Evolutionary conservation across 1,139 yeast species (phyloP).

Genomic region (Geotrichum klebahnii): DNA sequence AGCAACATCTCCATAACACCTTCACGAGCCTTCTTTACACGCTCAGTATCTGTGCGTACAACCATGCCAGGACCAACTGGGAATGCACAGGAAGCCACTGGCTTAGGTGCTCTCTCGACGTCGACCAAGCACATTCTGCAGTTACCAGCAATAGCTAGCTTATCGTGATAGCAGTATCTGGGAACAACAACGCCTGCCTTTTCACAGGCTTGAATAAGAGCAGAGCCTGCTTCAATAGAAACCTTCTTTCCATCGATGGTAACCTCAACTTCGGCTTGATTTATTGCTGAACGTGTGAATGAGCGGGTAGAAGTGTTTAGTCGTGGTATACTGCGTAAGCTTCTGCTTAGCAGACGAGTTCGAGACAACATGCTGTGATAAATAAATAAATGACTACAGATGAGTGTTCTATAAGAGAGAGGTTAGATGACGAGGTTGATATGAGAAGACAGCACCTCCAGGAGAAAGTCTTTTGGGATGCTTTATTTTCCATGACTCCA

Average conservation of each 20-base stretch:
- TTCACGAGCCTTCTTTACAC: slow-evolving; percentile 80
- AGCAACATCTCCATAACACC: slow-evolving; percentile 87
- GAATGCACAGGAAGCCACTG: slow-evolving; percentile 88
- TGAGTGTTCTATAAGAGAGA: not conserved
- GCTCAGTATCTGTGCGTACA: slow-evolving; percentile 73
- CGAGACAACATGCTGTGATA: slow-evolving; percentile 24
- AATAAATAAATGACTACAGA: not conserved
- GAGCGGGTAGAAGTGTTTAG: slow-evolving; percentile 23
- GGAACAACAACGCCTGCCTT: slow-evolving; percentile 87
- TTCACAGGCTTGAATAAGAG: slow-evolving; percentile 88
- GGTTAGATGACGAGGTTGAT: slow-evolving; percentile 5
- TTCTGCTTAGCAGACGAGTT: slow-evolving; percentile 21
- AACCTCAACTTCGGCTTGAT: slow-evolving; percentile 60
- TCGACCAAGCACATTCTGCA: slow-evolving; percentile 94
- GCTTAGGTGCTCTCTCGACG: slow-evolving; percentile 84
- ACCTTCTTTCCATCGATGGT: slow-evolving; percentile 77
- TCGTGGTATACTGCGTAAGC: slow-evolving; percentile 21
- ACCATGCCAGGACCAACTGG: slow-evolving; percentile 90
- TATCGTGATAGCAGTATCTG: slow-evolving; percentile 87
- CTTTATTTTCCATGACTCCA: slow-evolving; percentile 13
- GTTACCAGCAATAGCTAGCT: slow-evolving; percentile 89
- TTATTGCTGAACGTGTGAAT: slow-evolving; percentile 34
- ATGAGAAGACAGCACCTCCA: not conserved
- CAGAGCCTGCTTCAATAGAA: slow-evolving; percentile 78
- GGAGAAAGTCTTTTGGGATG: not conserved